Evolutionary conservation across 495 filamentous ascomycete species (phyloP).

Genomic region (Penicillium roqueforti): DNA sequence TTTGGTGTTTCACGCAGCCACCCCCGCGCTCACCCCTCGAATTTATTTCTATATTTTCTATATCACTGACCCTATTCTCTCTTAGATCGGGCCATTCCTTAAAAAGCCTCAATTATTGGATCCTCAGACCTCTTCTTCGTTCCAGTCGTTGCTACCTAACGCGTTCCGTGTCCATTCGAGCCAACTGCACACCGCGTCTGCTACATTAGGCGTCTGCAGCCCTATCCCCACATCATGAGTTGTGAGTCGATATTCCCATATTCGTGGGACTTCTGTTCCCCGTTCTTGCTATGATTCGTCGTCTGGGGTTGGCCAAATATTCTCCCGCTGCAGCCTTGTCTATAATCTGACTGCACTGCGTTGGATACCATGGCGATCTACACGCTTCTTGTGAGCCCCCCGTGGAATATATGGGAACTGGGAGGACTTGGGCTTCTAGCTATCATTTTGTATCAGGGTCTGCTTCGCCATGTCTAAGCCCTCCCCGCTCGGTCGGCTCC

Average conservation of each 20-base stretch:
- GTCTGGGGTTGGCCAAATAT: background rate
- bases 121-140: slow-evolving; percentile 10
- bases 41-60: slow-evolving; percentile 6
- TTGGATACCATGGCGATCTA: slow-evolving; percentile 5
- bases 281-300: slow-evolving; percentile 3
- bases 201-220: slow-evolving; percentile 14
- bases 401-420: slow-evolving; percentile 5
- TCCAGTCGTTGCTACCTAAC: slow-evolving; percentile 14
- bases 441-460: slow-evolving; percentile 8
- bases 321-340: slow-evolving; percentile 5
- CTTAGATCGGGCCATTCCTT: background rate
- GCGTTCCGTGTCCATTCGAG: slow-evolving; percentile 10
- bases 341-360: background rate
- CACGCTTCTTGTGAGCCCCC: background rate
- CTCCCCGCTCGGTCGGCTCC: slow-evolving; percentile 16
- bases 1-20: slow-evolving; percentile 3
- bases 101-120: background rate
- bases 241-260: slow-evolving; percentile 26
- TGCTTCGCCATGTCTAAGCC: background rate
- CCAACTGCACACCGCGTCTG: slow-evolving; percentile 12
- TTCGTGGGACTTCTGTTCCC: background rate
- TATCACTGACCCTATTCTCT: slow-evolving; percentile 4
- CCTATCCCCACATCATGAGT: slow-evolving; percentile 29
- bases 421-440: background rate
- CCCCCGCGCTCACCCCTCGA: slow-evolving; percentile 10